Base-by-base conservation (phyloP, 768 basidiomycete genomes). In the Candolleomyces efflorescens region DNA sequence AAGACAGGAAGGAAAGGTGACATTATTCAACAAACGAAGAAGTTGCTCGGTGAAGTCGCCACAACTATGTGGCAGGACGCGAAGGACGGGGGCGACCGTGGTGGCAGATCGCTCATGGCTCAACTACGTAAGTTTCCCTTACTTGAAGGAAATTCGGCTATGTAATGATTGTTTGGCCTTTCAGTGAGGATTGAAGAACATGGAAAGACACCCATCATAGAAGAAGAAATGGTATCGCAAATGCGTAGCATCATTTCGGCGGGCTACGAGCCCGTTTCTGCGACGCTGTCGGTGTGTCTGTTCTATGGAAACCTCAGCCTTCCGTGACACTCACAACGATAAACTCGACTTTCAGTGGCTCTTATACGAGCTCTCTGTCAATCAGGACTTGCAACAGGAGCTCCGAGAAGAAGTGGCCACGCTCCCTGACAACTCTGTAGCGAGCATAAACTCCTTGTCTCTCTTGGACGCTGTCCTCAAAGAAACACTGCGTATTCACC, bases 191-290 rank as follows among this genome's bases (percentile, higher is more conserved):
- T 76, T 23, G 80, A 82, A 64, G 75, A 70, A 60, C 72, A 69
- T 36, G 71, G 70, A 6, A 73, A 43, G 60, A 60, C 70, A 15
- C 68, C 71, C 9, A 59, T 65, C 48, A 68, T 73, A 45, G 81
- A 84, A 54, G 79, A 81, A 20, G 71, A 82, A 52, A 67, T 85
- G 24, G 76, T 82, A 20, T 75, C 82, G 12, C 83, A 86, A 60
- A 82, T 86, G 82, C 80, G 84, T 52, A 83, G 82, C 10, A 73
- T 82, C 45, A 82, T 86, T 46, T 85, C 83, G 32, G 84, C 84
- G 15, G 84, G 81, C n/a, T 80, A 80, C 60, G 79, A 80, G 61
- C 78, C 79, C 0, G 75, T 80, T n/a, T 79, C 79, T 47, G 76
- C 78, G 1, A 59, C 75, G 17, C 65, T 76, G 54, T 75, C 78